These are phyloP conservation scores for Neopestalotiopsis clavispora DNA, from an alignment of 2,329 filamentous ascomycete species.

Conservation along the genomic window DNA sequence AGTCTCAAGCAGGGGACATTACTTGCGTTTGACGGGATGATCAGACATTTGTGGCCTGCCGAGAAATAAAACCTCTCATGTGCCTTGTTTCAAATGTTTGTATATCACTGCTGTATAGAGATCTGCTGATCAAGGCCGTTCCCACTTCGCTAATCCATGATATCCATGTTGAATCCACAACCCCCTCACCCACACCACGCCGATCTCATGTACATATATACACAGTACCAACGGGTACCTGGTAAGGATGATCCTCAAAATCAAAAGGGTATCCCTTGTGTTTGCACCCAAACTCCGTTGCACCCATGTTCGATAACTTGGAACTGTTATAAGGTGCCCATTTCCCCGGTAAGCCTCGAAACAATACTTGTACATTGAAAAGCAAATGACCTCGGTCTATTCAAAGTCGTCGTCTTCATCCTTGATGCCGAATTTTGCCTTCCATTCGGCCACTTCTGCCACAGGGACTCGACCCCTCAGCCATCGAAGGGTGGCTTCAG, in stretches of 20 bases:
- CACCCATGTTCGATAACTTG: neutral
- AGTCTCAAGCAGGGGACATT: too few species aligned
- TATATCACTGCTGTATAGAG: conserved; percentile 1
- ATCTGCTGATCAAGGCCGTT: neutral
- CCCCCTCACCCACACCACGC: neutral
- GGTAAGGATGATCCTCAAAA: neutral
- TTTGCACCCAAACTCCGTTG: neutral
- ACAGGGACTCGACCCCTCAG: conserved; percentile 76
- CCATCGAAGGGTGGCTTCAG: conserved; percentile 83
- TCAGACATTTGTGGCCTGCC: neutral
- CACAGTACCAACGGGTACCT: neutral
- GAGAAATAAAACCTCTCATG: neutral
- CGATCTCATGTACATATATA: neutral
- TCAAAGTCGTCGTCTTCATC: conserved; percentile 33
- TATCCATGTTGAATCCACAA: neutral
- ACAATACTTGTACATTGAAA: neutral
- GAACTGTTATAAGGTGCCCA: neutral
- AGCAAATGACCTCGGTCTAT: neutral
- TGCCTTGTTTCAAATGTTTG: neutral
- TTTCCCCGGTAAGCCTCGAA: neutral
- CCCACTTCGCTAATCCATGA: neutral
- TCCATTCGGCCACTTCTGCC: conserved; percentile 63
- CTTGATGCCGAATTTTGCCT: conserved; percentile 46
- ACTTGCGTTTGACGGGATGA: too few species aligned
- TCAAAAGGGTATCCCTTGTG: neutral